Conservation (phyloP, 2,329 filamentous ascomycete genomes). For the Sphaerulina musiva region DNA sequence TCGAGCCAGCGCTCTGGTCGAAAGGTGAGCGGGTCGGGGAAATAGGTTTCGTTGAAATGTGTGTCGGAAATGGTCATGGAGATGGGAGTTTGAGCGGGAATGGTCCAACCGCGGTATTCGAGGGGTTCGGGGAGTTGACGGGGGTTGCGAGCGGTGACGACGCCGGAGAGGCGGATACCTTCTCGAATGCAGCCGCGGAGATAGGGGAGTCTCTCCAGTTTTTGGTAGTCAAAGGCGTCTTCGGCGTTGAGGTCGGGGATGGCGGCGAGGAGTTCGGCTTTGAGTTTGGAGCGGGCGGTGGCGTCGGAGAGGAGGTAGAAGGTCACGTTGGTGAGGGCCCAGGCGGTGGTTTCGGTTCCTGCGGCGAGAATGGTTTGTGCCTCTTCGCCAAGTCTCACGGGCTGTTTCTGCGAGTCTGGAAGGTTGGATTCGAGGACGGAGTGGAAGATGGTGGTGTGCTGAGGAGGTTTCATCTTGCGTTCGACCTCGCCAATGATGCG, state of each 20-base stretch:
- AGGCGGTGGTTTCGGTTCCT: slow-evolving; percentile 12
- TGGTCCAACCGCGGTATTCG: slow-evolving; percentile 6
- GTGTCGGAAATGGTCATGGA: slow-evolving; percentile 2
- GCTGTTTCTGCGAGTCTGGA: slow-evolving; percentile 1
- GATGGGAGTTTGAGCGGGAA: slow-evolving; percentile 13
- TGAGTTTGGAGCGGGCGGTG: neutral
- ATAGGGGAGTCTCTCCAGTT: neutral
- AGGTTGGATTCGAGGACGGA: slow-evolving; percentile 8
- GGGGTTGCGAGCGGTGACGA: no score
- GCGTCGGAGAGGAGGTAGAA: neutral
- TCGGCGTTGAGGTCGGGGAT: neutral
- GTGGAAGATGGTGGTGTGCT: slow-evolving; percentile 10
- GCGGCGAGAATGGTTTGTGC: slow-evolving; percentile 11
- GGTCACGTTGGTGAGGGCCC: neutral
- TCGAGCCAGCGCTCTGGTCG: slow-evolving; percentile 7
- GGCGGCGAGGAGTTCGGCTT: neutral
- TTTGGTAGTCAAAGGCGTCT: neutral
- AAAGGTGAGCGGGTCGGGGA: slow-evolving; percentile 4
- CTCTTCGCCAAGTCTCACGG: slow-evolving; percentile 9
- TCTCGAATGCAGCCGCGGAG: neutral
- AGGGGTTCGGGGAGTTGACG: slow-evolving; percentile 1
- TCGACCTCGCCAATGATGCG: neutral
- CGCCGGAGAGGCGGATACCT: neutral
- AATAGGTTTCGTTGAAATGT: neutral
- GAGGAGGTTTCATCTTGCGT: neutral